phyloP scores from a whole-genome alignment of 805 yeast species.

The Monosporozyma unispora region DNA sequence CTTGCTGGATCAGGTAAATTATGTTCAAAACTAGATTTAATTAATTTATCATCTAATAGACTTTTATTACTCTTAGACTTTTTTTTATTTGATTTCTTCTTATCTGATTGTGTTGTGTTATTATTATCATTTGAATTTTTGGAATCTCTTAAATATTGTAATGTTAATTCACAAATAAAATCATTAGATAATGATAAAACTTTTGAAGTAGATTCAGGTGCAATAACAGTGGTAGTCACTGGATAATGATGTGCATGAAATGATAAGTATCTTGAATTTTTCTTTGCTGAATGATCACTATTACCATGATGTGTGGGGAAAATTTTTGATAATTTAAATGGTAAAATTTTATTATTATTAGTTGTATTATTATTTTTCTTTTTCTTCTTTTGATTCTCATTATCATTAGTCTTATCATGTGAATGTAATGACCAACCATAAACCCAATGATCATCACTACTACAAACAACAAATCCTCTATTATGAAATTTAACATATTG shows the following conservation, averaged over 20 bases:
- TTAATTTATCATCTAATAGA: not conserved
- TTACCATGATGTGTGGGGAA: not conserved
- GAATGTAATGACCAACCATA: slow-evolving; percentile 60
- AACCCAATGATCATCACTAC: slow-evolving; percentile 83
- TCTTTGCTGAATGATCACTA: slow-evolving; percentile 1
- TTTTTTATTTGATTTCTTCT: not conserved
- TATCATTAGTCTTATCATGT: not conserved
- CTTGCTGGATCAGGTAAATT: slow-evolving; percentile 20
- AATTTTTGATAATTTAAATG: not conserved
- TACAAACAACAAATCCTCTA: slow-evolving; percentile 48
- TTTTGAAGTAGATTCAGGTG: slow-evolving; percentile 60
- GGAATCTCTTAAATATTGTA: slow-evolving; percentile 18
- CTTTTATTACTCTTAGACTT: not conserved
- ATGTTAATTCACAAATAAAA: slow-evolving; percentile 56
- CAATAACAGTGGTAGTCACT: slow-evolving; percentile 70
- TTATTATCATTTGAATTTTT: not conserved
- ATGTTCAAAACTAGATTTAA: not conserved
- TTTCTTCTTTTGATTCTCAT: not conserved
- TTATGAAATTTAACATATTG: slow-evolving; percentile 10
- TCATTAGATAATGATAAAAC: slow-evolving; percentile 68
- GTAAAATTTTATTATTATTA: not conserved
- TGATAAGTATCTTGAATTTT: slow-evolving; percentile 50
- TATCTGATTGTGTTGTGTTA: not conserved
- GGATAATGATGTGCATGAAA: slow-evolving; percentile 70
- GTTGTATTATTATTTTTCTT: not conserved